These are phyloP conservation scores for Pterocarpus macrocarpus DNA, from an alignment of 306 rosid species.

Conservation along the genomic window DNA sequence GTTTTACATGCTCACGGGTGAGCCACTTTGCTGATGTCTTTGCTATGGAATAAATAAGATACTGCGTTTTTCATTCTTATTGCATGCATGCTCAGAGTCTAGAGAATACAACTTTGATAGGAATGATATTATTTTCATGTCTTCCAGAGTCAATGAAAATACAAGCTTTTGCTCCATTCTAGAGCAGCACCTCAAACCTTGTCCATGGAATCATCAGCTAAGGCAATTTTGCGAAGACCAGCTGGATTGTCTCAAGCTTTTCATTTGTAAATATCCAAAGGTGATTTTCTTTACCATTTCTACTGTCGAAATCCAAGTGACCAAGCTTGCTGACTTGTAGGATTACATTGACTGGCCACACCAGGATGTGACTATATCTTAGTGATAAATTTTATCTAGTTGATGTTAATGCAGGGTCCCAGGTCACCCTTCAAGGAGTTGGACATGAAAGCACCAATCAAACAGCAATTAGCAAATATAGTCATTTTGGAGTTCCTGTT, in stretches of 20 bases:
- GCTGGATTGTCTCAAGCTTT: slow-evolving; percentile 72
- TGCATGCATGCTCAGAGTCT: slow-evolving; percentile 3
- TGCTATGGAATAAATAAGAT: not conserved
- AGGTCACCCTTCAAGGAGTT: slow-evolving; percentile 74
- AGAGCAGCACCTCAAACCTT: slow-evolving; percentile 75
- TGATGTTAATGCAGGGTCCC: slow-evolving; percentile 62
- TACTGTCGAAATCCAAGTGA: not conserved
- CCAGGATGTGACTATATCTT: not conserved
- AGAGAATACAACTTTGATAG: slow-evolving; percentile 25
- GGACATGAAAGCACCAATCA: slow-evolving; percentile 69
- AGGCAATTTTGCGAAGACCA: slow-evolving; percentile 64
- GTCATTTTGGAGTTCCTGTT: slow-evolving; percentile 84
- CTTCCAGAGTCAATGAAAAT: slow-evolving; percentile 73
- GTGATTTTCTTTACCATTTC: slow-evolving; percentile 52
- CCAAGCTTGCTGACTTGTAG: not conserved
- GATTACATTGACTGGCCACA: no score
- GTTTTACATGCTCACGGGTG: slow-evolving; percentile 78
- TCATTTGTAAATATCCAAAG: slow-evolving; percentile 73
- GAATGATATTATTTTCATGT: slow-evolving; percentile 37
- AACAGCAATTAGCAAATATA: slow-evolving; percentile 68
- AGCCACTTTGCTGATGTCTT: slow-evolving; percentile 43
- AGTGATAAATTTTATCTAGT: slow-evolving; percentile 26
- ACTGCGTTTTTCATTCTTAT: not conserved
- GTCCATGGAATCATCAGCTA: slow-evolving; percentile 81
- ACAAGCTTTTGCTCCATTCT: slow-evolving; percentile 59